Evolutionary conservation across 306 rosid species (phyloP).

Genomic region (Parietaria judaica): DNA sequence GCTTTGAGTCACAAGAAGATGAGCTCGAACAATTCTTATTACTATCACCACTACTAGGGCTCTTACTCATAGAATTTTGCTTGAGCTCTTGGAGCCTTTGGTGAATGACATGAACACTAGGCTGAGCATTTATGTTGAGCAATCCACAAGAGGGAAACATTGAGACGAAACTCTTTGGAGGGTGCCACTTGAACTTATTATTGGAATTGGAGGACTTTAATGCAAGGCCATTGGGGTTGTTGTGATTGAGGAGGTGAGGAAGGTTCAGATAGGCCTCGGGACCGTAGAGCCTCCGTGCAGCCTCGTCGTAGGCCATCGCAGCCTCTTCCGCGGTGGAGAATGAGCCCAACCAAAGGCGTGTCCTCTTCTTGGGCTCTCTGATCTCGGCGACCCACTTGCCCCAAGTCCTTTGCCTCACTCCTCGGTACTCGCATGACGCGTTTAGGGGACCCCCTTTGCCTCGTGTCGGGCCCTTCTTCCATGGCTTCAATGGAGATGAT

Average conservation of each 20-base stretch:
- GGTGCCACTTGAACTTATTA: slow-evolving; percentile 64
- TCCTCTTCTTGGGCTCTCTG: slow-evolving; percentile 92
- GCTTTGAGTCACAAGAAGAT: slow-evolving; percentile 32
- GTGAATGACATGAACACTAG: slow-evolving; percentile 93
- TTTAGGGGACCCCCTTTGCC: slow-evolving; percentile 98
- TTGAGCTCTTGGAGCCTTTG: slow-evolving; percentile 79
- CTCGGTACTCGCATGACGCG: slow-evolving; percentile 78
- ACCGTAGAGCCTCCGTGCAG: slow-evolving; percentile 88
- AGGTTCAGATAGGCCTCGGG: slow-evolving; percentile 92
- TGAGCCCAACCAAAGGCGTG: slow-evolving; percentile 93
- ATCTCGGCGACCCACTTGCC: slow-evolving; percentile 99
- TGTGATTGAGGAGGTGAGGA: slow-evolving; percentile 55
- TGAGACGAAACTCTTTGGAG: slow-evolving; percentile 78
- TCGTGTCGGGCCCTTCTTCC: slow-evolving; percentile 94
- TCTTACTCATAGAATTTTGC: slow-evolving; percentile 37
- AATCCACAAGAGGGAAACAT: slow-evolving; percentile 74
- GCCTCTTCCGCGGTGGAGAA: slow-evolving; percentile 96
- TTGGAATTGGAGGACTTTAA: slow-evolving; percentile 30
- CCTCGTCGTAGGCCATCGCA: slow-evolving; percentile 95
- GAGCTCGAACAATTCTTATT: slow-evolving; percentile 20
- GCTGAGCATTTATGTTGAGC: slow-evolving; percentile 84
- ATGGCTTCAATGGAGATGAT: slow-evolving; percentile 77
- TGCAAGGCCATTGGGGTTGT: slow-evolving; percentile 15
- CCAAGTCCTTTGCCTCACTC: slow-evolving; percentile 94
- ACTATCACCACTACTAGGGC: slow-evolving; percentile 4